Conservation (phyloP, 108 stramenopile species). For the Cylindrotheca closterium region DNA sequence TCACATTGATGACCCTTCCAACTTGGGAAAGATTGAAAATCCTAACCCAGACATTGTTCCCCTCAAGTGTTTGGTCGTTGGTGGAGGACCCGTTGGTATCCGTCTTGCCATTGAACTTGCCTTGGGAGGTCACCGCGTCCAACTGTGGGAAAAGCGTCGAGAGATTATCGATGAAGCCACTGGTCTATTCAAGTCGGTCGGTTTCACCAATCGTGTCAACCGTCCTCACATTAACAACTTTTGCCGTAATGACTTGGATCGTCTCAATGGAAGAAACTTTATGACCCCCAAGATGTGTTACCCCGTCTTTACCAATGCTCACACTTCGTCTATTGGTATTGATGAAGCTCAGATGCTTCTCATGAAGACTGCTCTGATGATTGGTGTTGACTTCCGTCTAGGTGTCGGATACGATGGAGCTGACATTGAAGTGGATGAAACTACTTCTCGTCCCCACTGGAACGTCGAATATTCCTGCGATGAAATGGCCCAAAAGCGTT, state of each 20-base stretch:
- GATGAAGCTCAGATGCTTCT: constrained; percentile 19
- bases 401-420: constrained; percentile 17
- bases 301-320: constrained; percentile 20
- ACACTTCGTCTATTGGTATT: constrained; percentile 20
- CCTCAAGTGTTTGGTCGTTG: constrained; percentile 14
- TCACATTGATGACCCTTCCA: constrained; percentile 14
- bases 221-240: constrained; percentile 19
- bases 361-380: constrained; percentile 16
- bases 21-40: constrained; percentile 17
- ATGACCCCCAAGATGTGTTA: constrained; percentile 28
- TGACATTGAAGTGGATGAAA: constrained; percentile 15
- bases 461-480: constrained; percentile 12
- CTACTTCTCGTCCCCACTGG: constrained; percentile 7
- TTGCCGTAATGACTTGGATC: constrained; percentile 21
- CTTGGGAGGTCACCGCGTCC: constrained; percentile 6
- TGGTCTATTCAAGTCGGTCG: constrained; percentile 2
- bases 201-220: constrained; percentile 15
- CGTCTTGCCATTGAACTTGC: constrained; percentile 10
- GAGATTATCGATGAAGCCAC: constrained; percentile 5
- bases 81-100: constrained; percentile 9
- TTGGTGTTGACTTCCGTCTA: constrained; percentile 11
- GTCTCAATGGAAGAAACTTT: constrained; percentile 14
- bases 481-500: constrained; percentile 7
- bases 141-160: constrained; percentile 6
- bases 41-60: constrained; percentile 7